Percentiles rank a stretch among this genome's conserved stretches.
phyloP scores from a whole-genome alignment of 768 basidiomycete genomes.

The Suillus variegatus region DNA sequence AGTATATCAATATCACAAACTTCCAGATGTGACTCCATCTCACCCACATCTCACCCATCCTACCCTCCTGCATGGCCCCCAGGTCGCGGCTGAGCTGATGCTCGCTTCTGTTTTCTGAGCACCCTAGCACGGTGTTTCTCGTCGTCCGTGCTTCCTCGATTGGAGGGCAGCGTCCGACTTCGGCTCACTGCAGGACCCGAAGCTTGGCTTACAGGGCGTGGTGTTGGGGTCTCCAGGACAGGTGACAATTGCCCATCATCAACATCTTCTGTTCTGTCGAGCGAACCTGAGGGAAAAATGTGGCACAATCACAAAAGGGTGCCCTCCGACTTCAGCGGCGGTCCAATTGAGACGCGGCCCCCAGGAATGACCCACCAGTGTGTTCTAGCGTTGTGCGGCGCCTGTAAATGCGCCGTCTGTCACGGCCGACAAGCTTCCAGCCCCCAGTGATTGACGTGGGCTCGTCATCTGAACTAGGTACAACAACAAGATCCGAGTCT shows the following conservation, averaged over 20 bases:
- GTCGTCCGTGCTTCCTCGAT: slow-evolving; percentile 31
- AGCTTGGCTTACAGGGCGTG: slow-evolving; percentile 30
- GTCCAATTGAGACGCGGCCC: slow-evolving; percentile 30
- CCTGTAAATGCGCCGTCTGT: slow-evolving; percentile 47
- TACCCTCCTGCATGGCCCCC: slow-evolving; percentile 7
- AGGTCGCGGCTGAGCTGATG: slow-evolving; percentile 38
- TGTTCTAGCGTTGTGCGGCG: slow-evolving; percentile 59
- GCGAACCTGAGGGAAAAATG: slow-evolving; percentile 20
- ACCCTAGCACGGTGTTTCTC: slow-evolving; percentile 41
- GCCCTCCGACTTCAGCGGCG: slow-evolving; percentile 23
- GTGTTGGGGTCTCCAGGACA: slow-evolving; percentile 44
- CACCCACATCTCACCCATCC: not conserved
- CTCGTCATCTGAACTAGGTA: slow-evolving; percentile 52
- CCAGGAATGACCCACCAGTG: slow-evolving; percentile 34
- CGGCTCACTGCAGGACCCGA: slow-evolving; percentile 42
- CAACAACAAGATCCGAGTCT: slow-evolving; percentile 46
- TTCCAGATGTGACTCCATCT: not conserved
- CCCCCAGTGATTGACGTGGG: slow-evolving; percentile 43
- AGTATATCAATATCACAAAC: slow-evolving; percentile 9
- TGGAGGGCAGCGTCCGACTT: slow-evolving; percentile 64
- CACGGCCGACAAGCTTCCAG: slow-evolving; percentile 53
- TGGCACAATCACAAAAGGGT: slow-evolving; percentile 15
- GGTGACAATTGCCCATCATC: slow-evolving; percentile 45
- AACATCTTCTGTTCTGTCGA: slow-evolving; percentile 22
- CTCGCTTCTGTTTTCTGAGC: slow-evolving; percentile 54